Conservation (phyloP, 1,284 basidiomycete genomes). For the Sporisorium scitamineum region DNA sequence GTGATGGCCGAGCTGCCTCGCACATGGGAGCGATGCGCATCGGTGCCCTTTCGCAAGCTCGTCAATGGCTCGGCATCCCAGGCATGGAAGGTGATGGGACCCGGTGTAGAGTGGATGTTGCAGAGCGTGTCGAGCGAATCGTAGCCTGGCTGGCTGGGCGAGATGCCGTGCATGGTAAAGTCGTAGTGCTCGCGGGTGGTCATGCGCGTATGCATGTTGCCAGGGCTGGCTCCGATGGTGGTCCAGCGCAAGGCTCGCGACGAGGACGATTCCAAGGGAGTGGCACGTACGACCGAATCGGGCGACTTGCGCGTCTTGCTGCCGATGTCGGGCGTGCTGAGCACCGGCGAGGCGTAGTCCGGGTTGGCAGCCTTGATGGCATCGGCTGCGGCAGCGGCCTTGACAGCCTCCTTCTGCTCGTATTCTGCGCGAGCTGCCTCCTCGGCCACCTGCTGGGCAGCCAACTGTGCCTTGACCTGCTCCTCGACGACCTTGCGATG, state of each 20-base stretch:
- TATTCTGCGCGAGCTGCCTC: conserved; percentile 37
- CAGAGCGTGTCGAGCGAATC: conserved; percentile 46
- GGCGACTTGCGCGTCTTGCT: conserved; percentile 36
- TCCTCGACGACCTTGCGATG: conserved; percentile 27
- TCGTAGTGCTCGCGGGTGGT: conserved; percentile 63
- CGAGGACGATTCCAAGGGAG: conserved; percentile 32
- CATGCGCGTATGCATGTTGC: conserved; percentile 52
- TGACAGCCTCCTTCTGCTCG: conserved; percentile 38
- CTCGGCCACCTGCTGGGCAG: conserved; percentile 28
- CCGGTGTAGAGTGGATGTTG: conserved; percentile 47
- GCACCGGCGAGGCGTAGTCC: conserved; percentile 42
- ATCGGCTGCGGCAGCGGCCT: conserved; percentile 39
- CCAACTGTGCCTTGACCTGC: conserved; percentile 33
- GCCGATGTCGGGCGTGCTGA: conserved; percentile 31
- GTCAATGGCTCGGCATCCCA: conserved; percentile 50
- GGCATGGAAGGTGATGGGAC: conserved; percentile 45
- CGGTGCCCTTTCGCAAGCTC: conserved; percentile 35
- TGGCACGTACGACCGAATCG: conserved; percentile 30
- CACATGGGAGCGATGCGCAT: conserved; percentile 26
- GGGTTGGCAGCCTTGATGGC: conserved; percentile 42
- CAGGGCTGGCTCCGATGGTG: conserved; percentile 39
- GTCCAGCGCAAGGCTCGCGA: conserved; percentile 41
- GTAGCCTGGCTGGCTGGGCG: conserved; percentile 44
- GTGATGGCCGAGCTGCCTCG: conserved; percentile 25
- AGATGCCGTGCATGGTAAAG: conserved; percentile 59